A percentile compares a stretch with the other conserved stretches of the same genome.
Evolutionary conservation across 768 basidiomycete species (phyloP).

Genomic region (Naganishia onofrii): DNA sequence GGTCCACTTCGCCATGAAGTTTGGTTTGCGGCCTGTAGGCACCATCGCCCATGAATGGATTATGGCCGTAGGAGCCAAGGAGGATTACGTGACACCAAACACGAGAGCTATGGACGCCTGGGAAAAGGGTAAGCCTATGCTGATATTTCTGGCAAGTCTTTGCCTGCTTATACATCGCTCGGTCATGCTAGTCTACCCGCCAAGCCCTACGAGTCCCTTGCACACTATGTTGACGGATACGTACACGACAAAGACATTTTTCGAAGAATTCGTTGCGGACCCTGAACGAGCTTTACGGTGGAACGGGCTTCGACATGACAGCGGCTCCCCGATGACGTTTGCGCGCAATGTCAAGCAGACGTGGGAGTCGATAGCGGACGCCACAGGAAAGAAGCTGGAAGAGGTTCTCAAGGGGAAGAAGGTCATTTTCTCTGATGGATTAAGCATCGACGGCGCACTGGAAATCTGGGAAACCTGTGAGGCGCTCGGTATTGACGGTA

Average conservation of each 20-base stretch:
- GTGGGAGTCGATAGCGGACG: conserved; percentile 70
- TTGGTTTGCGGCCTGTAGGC: conserved; percentile 66
- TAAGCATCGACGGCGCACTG: conserved; percentile 70
- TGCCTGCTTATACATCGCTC: too few relatives aligned
- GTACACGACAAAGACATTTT: conserved; percentile 82
- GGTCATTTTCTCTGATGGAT: conserved; percentile 79
- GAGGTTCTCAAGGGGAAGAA: conserved; percentile 58
- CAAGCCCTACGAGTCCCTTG: conserved; percentile 41
- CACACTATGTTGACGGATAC: conserved; percentile 90
- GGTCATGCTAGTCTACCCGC: conserved; percentile 51
- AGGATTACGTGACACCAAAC: conserved; percentile 77
- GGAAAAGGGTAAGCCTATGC: conserved; percentile 69
- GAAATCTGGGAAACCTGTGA: conserved; percentile 69
- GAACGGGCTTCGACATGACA: conserved; percentile 86
- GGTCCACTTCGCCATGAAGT: conserved; percentile 80
- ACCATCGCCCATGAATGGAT: conserved; percentile 57
- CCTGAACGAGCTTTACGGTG: conserved; percentile 67
- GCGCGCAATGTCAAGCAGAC: conserved; percentile 69
- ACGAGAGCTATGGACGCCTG: conserved; percentile 73
- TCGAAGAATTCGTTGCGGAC: conserved; percentile 59
- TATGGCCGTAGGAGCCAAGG: conserved; percentile 67
- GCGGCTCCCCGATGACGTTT: conserved; percentile 82
- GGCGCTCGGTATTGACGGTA: conserved; percentile 65
- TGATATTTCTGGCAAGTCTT: too few relatives aligned
- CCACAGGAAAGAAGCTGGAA: conserved; percentile 44